Conservation (phyloP, 2,329 filamentous ascomycete genomes). For the Fusarium pilosicola region DNA sequence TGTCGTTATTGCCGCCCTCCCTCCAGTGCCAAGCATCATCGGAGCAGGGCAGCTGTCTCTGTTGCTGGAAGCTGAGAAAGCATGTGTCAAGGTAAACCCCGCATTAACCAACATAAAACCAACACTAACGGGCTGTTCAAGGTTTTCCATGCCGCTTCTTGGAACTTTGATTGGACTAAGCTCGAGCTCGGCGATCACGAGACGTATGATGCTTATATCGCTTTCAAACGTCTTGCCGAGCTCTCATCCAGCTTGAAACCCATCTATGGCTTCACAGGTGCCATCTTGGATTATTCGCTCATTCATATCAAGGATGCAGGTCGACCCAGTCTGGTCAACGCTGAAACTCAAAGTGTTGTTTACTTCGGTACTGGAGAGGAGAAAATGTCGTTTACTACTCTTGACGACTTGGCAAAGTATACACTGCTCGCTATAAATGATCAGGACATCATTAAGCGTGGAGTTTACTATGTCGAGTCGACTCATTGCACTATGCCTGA, state of each 20-base stretch:
- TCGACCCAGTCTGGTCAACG: neutral
- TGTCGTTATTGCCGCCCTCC: neutral
- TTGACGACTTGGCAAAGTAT: conserved; percentile 2
- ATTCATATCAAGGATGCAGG: neutral
- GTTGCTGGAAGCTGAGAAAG: conserved; percentile 2
- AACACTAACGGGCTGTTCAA: neutral
- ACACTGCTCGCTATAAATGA: neutral
- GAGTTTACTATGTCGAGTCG: neutral
- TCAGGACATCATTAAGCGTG: neutral
- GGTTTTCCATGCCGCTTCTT: conserved; percentile 4
- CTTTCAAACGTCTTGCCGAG: conserved; percentile 12
- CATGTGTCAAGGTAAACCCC: conserved; percentile 1
- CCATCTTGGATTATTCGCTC: neutral
- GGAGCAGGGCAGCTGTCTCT: neutral
- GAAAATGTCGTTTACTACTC: neutral
- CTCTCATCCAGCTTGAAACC: neutral
- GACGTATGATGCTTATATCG: conserved; percentile 8
- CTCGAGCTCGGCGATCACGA: conserved; percentile 7
- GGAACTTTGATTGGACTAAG: conserved; percentile 14
- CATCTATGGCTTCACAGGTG: neutral
- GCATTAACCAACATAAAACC: no score
- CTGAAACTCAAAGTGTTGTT: neutral
- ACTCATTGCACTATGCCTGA: neutral
- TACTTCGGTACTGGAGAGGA: neutral
- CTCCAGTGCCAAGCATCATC: neutral